Percentiles rank a stretch among this genome's conserved stretches.
These are phyloP conservation scores for Tricholoma sp. DNA, from an alignment of 768 basidiomycete species.

Conservation along the genomic window DNA sequence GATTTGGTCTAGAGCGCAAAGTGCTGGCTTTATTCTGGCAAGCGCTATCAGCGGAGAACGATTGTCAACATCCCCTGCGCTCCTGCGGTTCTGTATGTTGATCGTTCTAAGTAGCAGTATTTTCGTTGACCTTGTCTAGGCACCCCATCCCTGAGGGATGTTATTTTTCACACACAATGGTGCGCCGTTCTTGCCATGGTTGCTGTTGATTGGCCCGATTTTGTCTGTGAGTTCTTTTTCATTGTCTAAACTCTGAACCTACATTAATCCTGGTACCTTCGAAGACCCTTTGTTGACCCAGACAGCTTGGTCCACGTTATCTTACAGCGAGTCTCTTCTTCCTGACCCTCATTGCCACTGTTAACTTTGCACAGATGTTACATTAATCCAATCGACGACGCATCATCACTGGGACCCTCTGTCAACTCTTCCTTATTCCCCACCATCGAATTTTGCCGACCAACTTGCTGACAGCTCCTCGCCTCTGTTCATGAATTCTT, in stretches of 20 bases:
- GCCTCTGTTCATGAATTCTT: constrained; percentile 69
- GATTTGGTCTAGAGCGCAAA: constrained; percentile 69
- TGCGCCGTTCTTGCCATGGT: constrained; percentile 86
- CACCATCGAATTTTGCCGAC: constrained; percentile 65
- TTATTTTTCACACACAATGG: constrained; percentile 93
- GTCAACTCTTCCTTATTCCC: constrained; percentile 47
- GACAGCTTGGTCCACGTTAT: constrained; percentile 82
- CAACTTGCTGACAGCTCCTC: constrained; percentile 70
- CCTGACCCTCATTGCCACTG: background rate
- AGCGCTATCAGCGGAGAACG: constrained; percentile 93
- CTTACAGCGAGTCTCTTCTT: constrained; percentile 49
- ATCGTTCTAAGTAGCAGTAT: constrained; percentile 1
- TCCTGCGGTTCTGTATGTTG: constrained; percentile 82
- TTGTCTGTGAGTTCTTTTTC: constrained; percentile 64
- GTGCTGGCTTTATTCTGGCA: constrained; percentile 82
- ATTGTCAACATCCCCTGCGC: constrained; percentile 75
- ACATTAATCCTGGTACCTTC: constrained; percentile 8
- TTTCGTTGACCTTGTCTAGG: constrained; percentile 37
- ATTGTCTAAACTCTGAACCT: background rate
- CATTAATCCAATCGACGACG: constrained; percentile 47
- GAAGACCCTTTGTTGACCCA: constrained; percentile 87
- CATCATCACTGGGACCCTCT: constrained; percentile 66
- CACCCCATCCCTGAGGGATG: constrained; percentile 88
- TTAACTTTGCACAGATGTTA: constrained; percentile 53
- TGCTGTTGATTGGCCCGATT: constrained; percentile 91